phyloP scores from a whole-genome alignment of 306 rosid genomes.

The Hippophae rhamnoides region DNA sequence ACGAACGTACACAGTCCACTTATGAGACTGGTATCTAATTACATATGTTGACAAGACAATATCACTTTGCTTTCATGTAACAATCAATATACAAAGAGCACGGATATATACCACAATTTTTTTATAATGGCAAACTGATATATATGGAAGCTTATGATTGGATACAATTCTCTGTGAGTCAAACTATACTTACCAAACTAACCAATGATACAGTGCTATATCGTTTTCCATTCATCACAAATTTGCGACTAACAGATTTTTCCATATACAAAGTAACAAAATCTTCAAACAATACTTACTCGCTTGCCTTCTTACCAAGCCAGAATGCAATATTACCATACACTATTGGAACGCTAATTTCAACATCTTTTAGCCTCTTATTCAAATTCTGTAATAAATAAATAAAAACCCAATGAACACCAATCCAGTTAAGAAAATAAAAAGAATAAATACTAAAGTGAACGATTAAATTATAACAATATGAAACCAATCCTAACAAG shows the following conservation, averaged over 20 bases:
- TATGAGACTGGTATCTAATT: conserved; percentile 65
- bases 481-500: background rate
- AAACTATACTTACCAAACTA: no score
- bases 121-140: no score
- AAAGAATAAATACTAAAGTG: background rate
- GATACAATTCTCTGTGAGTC: no score
- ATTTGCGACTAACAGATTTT: background rate
- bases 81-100: no score
- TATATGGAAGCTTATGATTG: no score
- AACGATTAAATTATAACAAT: background rate
- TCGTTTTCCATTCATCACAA: no score
- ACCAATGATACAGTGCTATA: no score
- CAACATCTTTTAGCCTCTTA: conserved; percentile 60
- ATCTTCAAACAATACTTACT: conserved; percentile 38
- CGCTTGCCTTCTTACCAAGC: conserved; percentile 88
- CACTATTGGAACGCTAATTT: conserved; percentile 66
- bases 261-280: conserved; percentile 5
- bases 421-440: conserved; percentile 10
- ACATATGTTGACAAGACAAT: background rate
- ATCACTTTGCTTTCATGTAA: background rate
- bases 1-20: conserved; percentile 77
- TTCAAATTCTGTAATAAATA: conserved; percentile 36
- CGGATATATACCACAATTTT: no score
- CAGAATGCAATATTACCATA: conserved; percentile 75
- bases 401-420: conserved; percentile 20